Evolutionary conservation across 2,329 filamentous ascomycete genomes (phyloP), one percentile per base, ranked within the genome.

Genomic region (Ilyonectria sp.): DNA sequence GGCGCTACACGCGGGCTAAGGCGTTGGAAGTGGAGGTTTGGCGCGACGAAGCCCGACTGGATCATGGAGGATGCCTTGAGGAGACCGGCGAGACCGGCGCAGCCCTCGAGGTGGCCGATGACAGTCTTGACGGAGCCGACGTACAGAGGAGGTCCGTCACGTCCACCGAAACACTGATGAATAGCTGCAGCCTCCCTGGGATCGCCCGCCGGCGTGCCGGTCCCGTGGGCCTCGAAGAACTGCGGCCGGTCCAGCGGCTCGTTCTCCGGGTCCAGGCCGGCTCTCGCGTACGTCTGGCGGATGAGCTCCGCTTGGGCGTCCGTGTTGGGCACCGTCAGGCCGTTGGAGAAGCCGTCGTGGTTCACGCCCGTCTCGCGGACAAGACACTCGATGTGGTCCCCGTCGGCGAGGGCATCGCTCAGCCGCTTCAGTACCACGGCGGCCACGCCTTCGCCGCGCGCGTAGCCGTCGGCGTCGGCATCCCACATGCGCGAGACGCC

Each of bases 401-500:
- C 71, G 67, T 78, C 69, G 11, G 5, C 74, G 6, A 87, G 67
- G 0, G 87, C 87, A 2, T 29, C 40, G 8, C 31, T 40, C n/a
- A 60, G 57, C 4, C 46, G 47, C 31, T 60, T 60, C 3, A 60
- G 31, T 2, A 60, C 15, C 4, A 60, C 3, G 26, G 26, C 57
- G 1, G 44, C 44, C 15, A 40, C 19, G 4, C 57, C 57, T 6
- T 60, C 57, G n/a, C 57, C 57, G 21, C 57, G 31, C 1, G 57
- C 33, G n/a, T 60, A 60, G 8, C 57, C 57, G 19, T 60, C 46
- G 3, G 57, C 57, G 1, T 17, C 44, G 8, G 17, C 33, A 6
- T 60, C 57, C 57, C 57, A 60, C 57, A 60, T 60, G 6, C 21
- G 17, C 15, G 29, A 37, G n/a, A 31, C 13, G 6, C 57, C 33